phyloP scores from a whole-genome alignment of 371 early-diverging fungal genomes.

The Dichotomocladium elegans region DNA sequence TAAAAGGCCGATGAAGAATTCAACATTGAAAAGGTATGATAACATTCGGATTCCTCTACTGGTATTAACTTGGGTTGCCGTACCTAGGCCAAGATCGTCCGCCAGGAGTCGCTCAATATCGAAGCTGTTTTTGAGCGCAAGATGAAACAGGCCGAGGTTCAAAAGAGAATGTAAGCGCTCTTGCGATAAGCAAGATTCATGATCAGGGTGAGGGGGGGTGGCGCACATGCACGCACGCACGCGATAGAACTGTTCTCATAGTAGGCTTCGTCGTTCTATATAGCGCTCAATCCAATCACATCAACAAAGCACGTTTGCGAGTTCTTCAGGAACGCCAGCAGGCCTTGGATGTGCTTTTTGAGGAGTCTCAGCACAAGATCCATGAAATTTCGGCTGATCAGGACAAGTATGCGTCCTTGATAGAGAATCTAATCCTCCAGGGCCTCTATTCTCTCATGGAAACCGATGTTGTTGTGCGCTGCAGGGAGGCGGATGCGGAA shows the following conservation, averaged over 20 bases:
- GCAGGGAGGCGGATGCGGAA: slow-evolving; percentile 72
- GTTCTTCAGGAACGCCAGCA: slow-evolving; percentile 88
- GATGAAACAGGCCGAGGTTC: slow-evolving; percentile 88
- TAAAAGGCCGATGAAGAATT: slow-evolving; percentile 94
- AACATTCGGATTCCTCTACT: slow-evolving; percentile 5
- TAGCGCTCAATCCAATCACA: slow-evolving; percentile 91
- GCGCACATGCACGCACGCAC: no score
- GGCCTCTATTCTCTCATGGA: slow-evolving; percentile 86
- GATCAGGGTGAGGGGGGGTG: no score
- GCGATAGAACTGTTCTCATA: not conserved
- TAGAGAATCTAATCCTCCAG: slow-evolving; percentile 77
- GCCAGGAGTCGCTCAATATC: slow-evolving; percentile 86
- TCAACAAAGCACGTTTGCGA: slow-evolving; percentile 92
- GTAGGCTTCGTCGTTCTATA: not conserved
- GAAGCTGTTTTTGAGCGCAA: slow-evolving; percentile 89
- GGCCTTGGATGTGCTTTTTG: slow-evolving; percentile 76
- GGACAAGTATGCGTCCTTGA: slow-evolving; percentile 52
- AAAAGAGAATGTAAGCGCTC: slow-evolving; percentile 78
- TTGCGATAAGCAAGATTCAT: no score
- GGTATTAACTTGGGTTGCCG: not conserved
- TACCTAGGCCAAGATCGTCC: slow-evolving; percentile 81
- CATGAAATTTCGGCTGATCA: slow-evolving; percentile 52
- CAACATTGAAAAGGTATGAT: slow-evolving; percentile 94
- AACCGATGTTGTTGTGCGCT: slow-evolving; percentile 61
- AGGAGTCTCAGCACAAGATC: slow-evolving; percentile 55